These are phyloP conservation scores for Neopestalotiopsis clavispora DNA, from an alignment of 2,329 filamentous ascomycete genomes.

Conservation along the genomic window DNA sequence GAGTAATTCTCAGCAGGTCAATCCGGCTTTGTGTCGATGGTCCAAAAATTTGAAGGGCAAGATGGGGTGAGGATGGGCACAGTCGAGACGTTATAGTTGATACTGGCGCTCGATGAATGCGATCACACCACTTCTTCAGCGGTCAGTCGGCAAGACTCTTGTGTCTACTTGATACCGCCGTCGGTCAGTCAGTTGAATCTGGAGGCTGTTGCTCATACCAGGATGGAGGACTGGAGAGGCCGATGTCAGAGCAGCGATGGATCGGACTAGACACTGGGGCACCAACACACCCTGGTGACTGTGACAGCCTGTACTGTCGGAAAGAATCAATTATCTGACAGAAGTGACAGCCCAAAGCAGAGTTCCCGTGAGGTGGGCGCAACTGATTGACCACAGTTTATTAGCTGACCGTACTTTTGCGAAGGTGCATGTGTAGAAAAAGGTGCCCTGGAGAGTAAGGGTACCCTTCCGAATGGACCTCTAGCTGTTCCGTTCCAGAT, in stretches of 20 bases:
- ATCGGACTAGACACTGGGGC: slow-evolving; percentile 5
- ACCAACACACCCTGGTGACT: neutral
- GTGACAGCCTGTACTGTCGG: neutral
- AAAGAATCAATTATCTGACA: slow-evolving; percentile 10
- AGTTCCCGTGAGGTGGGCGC: neutral
- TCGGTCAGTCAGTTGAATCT: slow-evolving; percentile 3
- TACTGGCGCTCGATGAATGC: neutral
- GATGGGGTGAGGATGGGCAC: neutral
- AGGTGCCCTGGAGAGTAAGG: neutral
- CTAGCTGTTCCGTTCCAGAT: neutral
- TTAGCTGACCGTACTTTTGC: slow-evolving; percentile 10
- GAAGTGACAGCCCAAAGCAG: slow-evolving; percentile 5
- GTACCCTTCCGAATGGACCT: neutral
- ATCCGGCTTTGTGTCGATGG: slow-evolving; percentile 3
- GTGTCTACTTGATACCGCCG: slow-evolving; percentile 10
- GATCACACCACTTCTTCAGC: neutral
- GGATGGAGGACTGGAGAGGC: neutral
- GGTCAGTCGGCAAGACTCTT: neutral
- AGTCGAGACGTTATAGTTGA: slow-evolving; percentile 1
- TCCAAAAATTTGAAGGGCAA: neutral
- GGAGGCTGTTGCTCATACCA: neutral
- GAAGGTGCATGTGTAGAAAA: neutral
- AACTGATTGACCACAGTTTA: neutral
- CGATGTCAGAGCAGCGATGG: slow-evolving; percentile 1
- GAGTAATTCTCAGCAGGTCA: neutral